Evolutionary conservation across 371 early-diverging fungal species (phyloP).

Genomic region (Mortierella sp.): DNA sequence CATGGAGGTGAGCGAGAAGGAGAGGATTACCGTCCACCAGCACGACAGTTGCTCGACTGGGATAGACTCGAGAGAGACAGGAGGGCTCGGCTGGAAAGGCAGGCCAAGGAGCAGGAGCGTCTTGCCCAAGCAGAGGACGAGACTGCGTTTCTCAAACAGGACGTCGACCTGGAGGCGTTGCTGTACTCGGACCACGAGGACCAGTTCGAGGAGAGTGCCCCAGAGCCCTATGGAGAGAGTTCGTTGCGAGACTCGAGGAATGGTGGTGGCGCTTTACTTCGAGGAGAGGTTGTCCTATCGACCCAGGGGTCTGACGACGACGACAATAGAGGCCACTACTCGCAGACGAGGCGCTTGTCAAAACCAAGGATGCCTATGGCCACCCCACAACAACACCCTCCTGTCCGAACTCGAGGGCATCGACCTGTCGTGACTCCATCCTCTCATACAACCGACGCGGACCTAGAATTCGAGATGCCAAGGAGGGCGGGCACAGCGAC

Average conservation of each 20-base stretch:
- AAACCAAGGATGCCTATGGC: not conserved
- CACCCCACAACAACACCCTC: not conserved
- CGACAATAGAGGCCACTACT: not conserved
- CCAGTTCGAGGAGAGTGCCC: not conserved
- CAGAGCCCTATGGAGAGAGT: not conserved
- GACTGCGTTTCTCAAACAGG: not conserved
- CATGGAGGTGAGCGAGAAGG: not conserved
- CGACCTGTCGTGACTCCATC: not conserved
- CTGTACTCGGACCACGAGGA: slow-evolving; percentile 23
- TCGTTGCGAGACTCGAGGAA: not conserved
- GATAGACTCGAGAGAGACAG: slow-evolving; percentile 41
- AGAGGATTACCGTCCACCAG: not conserved
- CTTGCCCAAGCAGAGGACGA: slow-evolving; percentile 12
- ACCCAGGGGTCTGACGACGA: slow-evolving; percentile 18
- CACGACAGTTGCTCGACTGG: slow-evolving; percentile 39
- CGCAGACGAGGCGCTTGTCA: not conserved
- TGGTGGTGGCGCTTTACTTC: too few species aligned
- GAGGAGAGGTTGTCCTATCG: not conserved
- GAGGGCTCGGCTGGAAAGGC: slow-evolving; percentile 23
- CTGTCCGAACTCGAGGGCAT: not conserved
- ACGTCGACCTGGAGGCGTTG: slow-evolving; percentile 2
- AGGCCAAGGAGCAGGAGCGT: slow-evolving; percentile 15
- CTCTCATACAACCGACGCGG: not conserved
- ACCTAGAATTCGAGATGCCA: not conserved
- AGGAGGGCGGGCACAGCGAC: not conserved